These are phyloP conservation scores for Arthrobotrys sphaeroides DNA, from an alignment of 2,329 filamentous ascomycete genomes.

Conservation along the genomic window DNA sequence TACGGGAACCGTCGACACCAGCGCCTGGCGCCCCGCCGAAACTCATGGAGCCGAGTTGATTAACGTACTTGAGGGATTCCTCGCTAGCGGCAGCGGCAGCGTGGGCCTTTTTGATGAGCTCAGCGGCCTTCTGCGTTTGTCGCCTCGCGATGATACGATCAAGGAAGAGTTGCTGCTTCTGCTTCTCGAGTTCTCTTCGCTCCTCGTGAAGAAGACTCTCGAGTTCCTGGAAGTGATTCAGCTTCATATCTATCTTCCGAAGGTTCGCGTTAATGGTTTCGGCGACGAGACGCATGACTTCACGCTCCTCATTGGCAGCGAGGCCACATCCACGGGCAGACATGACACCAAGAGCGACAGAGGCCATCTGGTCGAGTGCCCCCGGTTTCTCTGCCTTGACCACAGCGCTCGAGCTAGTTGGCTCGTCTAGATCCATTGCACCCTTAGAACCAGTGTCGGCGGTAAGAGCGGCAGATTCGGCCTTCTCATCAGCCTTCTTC, in stretches of 20 bases:
- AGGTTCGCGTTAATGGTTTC: slow-evolving; percentile 92
- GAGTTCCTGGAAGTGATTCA: slow-evolving; percentile 96
- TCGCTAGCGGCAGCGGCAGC: slow-evolving; percentile 62
- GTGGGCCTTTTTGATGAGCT: slow-evolving; percentile 69
- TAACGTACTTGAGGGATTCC: slow-evolving; percentile 60
- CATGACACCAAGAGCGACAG: slow-evolving; percentile 83
- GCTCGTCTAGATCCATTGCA: slow-evolving; percentile 68
- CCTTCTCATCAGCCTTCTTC: slow-evolving; percentile 50
- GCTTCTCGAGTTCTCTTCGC: slow-evolving; percentile 88
- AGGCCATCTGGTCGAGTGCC: slow-evolving; percentile 72
- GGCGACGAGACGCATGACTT: slow-evolving; percentile 92
- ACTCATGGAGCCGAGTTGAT: slow-evolving; percentile 57
- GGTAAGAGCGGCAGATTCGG: slow-evolving; percentile 5
- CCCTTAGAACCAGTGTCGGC: slow-evolving; percentile 58
- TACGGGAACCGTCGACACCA: slow-evolving; percentile 64
- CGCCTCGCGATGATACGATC: slow-evolving; percentile 91
- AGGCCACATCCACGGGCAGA: slow-evolving; percentile 86
- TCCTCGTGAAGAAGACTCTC: slow-evolving; percentile 91
- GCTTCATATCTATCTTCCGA: slow-evolving; percentile 93
- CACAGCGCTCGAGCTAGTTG: slow-evolving; percentile 62
- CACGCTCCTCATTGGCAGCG: slow-evolving; percentile 93
- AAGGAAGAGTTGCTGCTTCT: slow-evolving; percentile 90
- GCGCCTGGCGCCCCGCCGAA: slow-evolving; percentile 37
- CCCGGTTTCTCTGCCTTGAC: slow-evolving; percentile 67
- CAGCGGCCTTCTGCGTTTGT: slow-evolving; percentile 83